A percentile compares a stretch with the other conserved stretches of the same genome.
These are phyloP conservation scores for Claviceps capensis DNA, from an alignment of 2,329 filamentous ascomycete genomes.

Conservation along the genomic window DNA sequence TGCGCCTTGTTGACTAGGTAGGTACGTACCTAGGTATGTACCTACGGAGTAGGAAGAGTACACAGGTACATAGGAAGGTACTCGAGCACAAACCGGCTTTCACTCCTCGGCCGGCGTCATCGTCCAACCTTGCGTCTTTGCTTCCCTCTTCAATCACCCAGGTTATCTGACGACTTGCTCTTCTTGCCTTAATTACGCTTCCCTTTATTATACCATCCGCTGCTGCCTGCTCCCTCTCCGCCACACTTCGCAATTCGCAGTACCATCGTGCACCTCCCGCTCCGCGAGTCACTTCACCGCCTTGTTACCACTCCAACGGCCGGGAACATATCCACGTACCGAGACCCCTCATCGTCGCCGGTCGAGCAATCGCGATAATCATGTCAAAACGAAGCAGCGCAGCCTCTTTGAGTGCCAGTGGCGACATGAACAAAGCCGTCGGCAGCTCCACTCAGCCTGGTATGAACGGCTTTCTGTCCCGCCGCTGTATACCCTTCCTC, in stretches of 20 bases:
- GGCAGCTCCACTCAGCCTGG: conserved; percentile 18
- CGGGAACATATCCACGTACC: background rate
- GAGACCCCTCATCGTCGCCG: background rate
- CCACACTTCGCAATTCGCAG: background rate
- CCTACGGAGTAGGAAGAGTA: too few relatives aligned
- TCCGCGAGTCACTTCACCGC: background rate
- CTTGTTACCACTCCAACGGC: background rate
- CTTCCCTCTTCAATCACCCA: background rate
- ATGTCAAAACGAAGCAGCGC: conserved; percentile 52
- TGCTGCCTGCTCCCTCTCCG: conserved; percentile 17
- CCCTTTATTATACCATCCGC: background rate
- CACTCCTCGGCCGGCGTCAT: background rate
- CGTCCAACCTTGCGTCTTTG: background rate
- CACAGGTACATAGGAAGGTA: background rate
- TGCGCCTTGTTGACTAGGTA: too few relatives aligned
- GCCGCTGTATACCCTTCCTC: background rate
- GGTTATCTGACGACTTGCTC: background rate
- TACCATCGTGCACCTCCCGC: background rate
- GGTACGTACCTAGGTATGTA: too few relatives aligned
- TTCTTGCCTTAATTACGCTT: background rate
- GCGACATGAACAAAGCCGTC: conserved; percentile 16
- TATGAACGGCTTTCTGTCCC: conserved; percentile 10
- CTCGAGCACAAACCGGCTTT: background rate
- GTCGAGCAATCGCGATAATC: conserved; percentile 11
- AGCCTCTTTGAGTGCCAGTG: conserved; percentile 16